phyloP scores from a whole-genome alignment of 169 alveolate genomes.

The Amoebophrya sp. region DNA sequence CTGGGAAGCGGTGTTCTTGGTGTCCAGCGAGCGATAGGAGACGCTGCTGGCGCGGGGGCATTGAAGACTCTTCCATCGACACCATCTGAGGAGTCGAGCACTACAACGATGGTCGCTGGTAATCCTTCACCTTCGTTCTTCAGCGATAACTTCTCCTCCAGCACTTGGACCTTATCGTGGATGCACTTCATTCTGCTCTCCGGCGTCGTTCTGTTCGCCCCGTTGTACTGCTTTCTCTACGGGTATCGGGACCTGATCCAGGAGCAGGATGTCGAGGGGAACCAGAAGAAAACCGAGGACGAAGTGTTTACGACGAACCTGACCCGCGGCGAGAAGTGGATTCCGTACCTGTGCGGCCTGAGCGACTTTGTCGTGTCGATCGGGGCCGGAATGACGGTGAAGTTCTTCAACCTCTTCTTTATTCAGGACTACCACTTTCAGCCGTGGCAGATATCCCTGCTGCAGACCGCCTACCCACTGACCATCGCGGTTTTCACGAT shows the following conservation, averaged over 20 bases:
- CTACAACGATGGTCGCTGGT: too few relatives aligned
- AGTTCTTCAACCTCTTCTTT: constrained; percentile 55
- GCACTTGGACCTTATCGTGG: not conserved
- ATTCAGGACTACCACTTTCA: constrained; percentile 41
- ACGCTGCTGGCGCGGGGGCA: too few relatives aligned
- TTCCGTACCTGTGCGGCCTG: constrained; percentile 37
- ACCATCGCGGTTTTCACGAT: constrained; percentile 44
- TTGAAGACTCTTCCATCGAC: too few relatives aligned
- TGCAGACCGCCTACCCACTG: constrained; percentile 42
- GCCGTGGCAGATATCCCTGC: constrained; percentile 44
- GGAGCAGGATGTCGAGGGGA: not conserved
- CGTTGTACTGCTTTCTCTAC: not conserved
- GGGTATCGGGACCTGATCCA: constrained; percentile 17
- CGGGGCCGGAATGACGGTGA: constrained; percentile 58
- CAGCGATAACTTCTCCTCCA: too few relatives aligned
- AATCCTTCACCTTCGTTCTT: too few relatives aligned
- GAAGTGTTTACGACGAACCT: not conserved
- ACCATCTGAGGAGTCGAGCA: too few relatives aligned
- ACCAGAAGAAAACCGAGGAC: not conserved
- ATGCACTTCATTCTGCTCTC: not conserved
- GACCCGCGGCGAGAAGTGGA: constrained; percentile 22
- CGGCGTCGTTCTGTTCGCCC: not conserved
- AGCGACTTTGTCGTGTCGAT: constrained; percentile 48
- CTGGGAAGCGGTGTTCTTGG: too few relatives aligned
- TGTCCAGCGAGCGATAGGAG: too few relatives aligned